Percentiles rank a stretch among this genome's conserved stretches.
These are phyloP conservation scores for Forsythia suspensa DNA, from an alignment of 257 asterid genomes.

Conservation along the genomic window DNA sequence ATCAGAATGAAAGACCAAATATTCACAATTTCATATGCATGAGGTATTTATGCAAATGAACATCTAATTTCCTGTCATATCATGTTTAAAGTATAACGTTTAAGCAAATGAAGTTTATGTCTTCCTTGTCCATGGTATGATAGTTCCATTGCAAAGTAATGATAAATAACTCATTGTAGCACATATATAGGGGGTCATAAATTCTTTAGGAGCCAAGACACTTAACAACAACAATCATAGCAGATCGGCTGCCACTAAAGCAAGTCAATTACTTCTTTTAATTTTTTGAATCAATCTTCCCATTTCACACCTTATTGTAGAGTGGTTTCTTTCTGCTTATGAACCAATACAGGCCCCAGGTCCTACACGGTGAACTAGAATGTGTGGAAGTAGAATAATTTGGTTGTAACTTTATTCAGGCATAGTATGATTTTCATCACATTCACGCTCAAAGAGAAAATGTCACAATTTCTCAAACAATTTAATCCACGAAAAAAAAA, in stretches of 20 bases:
- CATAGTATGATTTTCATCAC: background rate
- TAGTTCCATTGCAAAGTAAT: background rate
- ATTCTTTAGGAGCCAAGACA: background rate
- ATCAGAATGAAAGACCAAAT: slow-evolving; percentile 23
- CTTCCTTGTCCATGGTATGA: background rate
- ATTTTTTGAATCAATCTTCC: background rate
- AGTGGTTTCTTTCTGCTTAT: background rate
- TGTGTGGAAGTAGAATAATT: background rate
- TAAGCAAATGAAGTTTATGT: background rate
- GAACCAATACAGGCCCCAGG: background rate
- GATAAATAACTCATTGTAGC: background rate
- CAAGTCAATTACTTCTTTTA: background rate
- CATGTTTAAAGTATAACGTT: background rate
- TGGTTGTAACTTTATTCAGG: background rate
- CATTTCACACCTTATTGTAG: background rate
- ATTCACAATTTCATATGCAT: slow-evolving; percentile 6
- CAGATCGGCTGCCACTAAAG: background rate
- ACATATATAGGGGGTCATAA: background rate
- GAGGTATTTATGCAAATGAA: background rate
- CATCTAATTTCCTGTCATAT: background rate
- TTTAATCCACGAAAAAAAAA: background rate
- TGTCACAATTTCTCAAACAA: slow-evolving; percentile 10
- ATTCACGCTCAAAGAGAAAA: background rate
- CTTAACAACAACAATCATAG: background rate
- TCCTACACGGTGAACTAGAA: background rate